These are phyloP conservation scores for Fusarium lateritium DNA, from an alignment of 2,329 filamentous ascomycete genomes.

Conservation along the genomic window DNA sequence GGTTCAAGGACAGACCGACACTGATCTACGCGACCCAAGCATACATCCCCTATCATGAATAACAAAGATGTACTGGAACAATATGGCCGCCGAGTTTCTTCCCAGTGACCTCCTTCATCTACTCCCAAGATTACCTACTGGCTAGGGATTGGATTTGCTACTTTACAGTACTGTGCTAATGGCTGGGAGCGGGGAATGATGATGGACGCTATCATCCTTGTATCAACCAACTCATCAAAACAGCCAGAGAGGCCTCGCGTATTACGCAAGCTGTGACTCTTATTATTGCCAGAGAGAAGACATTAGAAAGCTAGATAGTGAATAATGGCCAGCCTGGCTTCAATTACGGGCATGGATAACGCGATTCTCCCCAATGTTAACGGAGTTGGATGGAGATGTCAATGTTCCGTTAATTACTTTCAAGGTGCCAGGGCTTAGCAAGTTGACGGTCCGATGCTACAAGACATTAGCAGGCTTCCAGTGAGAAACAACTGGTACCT, in stretches of 20 bases:
- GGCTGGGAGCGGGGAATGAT: conserved; percentile 32
- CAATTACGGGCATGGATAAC: conserved; percentile 16
- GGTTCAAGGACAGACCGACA: conserved; percentile 29
- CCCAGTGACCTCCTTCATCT: conserved; percentile 1
- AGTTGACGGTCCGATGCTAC: conserved; percentile 3
- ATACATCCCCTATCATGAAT: not conserved
- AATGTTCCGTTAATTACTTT: conserved; percentile 3
- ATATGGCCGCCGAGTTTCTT: conserved; percentile 5
- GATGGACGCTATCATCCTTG: conserved; percentile 25
- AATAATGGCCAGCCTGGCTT: conserved; percentile 30
- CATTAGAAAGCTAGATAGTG: not conserved
- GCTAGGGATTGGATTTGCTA: not conserved
- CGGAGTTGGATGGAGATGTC: conserved; percentile 9
- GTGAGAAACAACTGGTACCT: conserved; percentile 18
- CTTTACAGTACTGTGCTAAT: conserved; percentile 6
- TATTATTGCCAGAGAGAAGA: conserved; percentile 10
- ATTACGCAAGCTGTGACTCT: conserved; percentile 48
- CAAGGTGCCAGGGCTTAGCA: conserved; percentile 17
- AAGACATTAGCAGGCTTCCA: conserved; percentile 4
- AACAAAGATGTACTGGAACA: not conserved
- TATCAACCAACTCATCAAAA: conserved; percentile 28
- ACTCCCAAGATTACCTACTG: conserved; percentile 13
- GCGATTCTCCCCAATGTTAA: not conserved
- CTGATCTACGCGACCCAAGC: conserved; percentile 22
- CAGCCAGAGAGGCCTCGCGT: conserved; percentile 40